These are phyloP conservation scores for Tetraselmis chui DNA, from an alignment of 139 green algal species.

Conservation along the genomic window DNA sequence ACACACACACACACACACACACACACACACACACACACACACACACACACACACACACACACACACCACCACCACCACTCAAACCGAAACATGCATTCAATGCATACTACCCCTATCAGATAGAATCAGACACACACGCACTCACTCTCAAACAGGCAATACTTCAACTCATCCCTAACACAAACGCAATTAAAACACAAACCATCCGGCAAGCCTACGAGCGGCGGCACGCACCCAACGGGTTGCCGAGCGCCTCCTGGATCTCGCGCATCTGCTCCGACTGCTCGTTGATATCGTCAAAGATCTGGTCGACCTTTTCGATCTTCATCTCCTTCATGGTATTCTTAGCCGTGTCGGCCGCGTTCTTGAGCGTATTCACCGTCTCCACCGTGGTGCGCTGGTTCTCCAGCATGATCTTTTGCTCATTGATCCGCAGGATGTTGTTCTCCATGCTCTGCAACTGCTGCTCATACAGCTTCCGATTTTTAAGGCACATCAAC, in stretches of 20 bases:
- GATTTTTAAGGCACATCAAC: constrained; percentile 85
- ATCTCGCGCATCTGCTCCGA: constrained; percentile 87
- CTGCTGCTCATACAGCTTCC: constrained; percentile 88
- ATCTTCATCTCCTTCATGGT: constrained; percentile 87
- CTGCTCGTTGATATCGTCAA: constrained; percentile 93
- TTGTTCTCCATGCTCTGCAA: constrained; percentile 79
- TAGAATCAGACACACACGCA: no score
- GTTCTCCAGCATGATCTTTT: constrained; percentile 88
- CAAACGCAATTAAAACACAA: no score
- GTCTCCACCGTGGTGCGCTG: constrained; percentile 65
- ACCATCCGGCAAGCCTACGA: constrained; percentile 13
- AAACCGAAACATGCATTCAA: no score
- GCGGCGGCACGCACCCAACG: constrained; percentile 46
- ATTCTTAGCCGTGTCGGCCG: constrained; percentile 67
- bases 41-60: no score
- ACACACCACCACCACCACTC: no score
- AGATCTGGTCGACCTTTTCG: constrained; percentile 84
- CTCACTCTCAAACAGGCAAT: no score
- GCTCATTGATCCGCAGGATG: constrained; percentile 79
- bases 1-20: no score
- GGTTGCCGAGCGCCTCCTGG: constrained; percentile 77
- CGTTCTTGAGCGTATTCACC: constrained; percentile 58
- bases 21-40: no score
- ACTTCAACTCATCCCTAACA: no score
- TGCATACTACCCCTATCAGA: no score